Base-by-base conservation (phyloP, 225 moss, liverwort and hornwort species). In the Climacium dendroides region DNA sequence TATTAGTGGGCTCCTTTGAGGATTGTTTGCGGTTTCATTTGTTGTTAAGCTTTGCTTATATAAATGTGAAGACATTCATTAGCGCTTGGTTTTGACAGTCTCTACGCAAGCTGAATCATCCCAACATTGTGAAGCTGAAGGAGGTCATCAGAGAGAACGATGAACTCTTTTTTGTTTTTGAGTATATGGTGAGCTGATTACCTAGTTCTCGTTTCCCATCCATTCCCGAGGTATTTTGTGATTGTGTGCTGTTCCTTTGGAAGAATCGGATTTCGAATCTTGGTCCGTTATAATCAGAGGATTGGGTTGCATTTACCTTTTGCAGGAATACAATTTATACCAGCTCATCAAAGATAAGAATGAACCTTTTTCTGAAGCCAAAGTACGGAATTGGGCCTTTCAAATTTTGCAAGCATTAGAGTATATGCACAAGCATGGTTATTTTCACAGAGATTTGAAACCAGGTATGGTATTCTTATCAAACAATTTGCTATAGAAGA, bases 371-470 rank as follows among this genome's bases (percentile, higher is more conserved):
- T 91, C 95, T 54, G 96, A 97, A 90, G 92, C 91, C 3, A 93
- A 94, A 91, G 93, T 95, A 85, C 94, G 95, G 77, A 95, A 91
- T 80, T 96, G 93, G 97, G 94, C 94, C 69, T 94, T 92, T 83
- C 95, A 97, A 88, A 93, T 97, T 86, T 82, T 97, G 85, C 93
- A 95, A 72, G 97, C 96, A 45, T 84, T 97, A 66, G 94, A 96
- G 55, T 96, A 95, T 86, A 97, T 97, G 97, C 97, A 97, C 86
- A 93, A 90, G 83, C 89, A 90, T 90, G 97, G 97, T 14, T 97
- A 97, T 83, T 95, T 97, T 84, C 97, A 97, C 89, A 91, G 97
- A 71, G 97, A 97, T 85, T 82, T 97, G 86, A 97, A 97, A 90
- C 97, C 96, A 91, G 98, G 98, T 98, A 92, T 66, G 52, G 5